Evolutionary conservation across 2,329 filamentous ascomycete species (phyloP), one percentile per base, ranked within the genome.

Genomic region (Monosporascus sp.): DNA sequence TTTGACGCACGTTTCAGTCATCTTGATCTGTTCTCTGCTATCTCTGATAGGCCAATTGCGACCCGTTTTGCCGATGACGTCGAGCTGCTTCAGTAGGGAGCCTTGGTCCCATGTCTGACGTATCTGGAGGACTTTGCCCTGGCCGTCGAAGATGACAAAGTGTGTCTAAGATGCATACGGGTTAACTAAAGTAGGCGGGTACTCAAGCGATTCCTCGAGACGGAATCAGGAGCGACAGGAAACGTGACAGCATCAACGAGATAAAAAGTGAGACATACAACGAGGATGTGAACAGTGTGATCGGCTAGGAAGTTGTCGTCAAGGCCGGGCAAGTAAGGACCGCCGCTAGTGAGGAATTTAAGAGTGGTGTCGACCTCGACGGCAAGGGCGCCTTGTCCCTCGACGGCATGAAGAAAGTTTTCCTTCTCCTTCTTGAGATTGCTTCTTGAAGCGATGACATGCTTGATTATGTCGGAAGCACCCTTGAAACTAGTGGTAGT

Each of bases 41-140:
- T 96, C 91, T 61, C 85, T 84, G 67, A 99, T 95, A 51, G 94
- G 94, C 94, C 94, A 99, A 73, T 94, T 96, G 69, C 88, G 89
- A 52, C 89, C 90, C 51, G 88, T 86, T 67, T 86, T 87, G 64
- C 94, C 93, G 70, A 99, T 97, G 52, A 97, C 85, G 57, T 97
- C 92, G 58, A 97, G 81, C 70, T 96, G 88, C 75, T 94, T 97
- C 60, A 99, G 82, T 41, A 99, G 82, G 51, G 90, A 88, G 56
- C 86, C 92, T 72, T 99, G 94, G 69, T 99, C 94, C 94, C 94
- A 99, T 69, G 88, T 90, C 61, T 93, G 83, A 62, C 93, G 89
- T 59, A 97, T 89, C 70, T 94, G 90, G 54, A 81, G 71, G 67
- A 99, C 97, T 74, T 90, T 91, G 68, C 84, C 82, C 47, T 86